Evolutionary conservation across 345 rosid species (phyloP), one percentile per base, ranked within the genome.

Genomic region (Noccaea caerulescens): DNA sequence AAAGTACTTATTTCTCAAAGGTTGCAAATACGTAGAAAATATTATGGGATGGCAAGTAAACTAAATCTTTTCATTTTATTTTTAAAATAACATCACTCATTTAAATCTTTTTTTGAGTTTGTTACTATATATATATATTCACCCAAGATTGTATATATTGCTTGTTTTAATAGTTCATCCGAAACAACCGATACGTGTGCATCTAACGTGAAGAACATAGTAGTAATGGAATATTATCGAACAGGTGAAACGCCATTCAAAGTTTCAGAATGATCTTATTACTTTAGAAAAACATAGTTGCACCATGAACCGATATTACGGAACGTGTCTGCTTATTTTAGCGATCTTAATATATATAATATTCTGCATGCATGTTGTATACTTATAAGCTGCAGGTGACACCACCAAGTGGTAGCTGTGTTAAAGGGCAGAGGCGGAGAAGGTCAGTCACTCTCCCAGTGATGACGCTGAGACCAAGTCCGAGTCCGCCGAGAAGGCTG

Each of bases 261-360:
- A 8, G 30, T 30, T 30, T 62, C 39, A 27, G 30, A 27, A 14
- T n/a, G n/a, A n/a, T 30, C 45, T 27, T 44, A 27, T 44, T 43
- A 44, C 30, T 30, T 62, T 44, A 27, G 13, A 45, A 30, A 45
- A 0, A 62, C 41, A 62, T 12, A 60, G 65, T 59, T 60, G 51
- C 38, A 2, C 50, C 37, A 41, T 59, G 43, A 16, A 33, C 61
- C 63, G 33, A 44, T 44, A 30, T 30, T 9, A 45, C 55, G 55
- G 54, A 63, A 45, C 53, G 6, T 46, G 55, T 45, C 10, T 63
- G 55, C 55, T 63, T 63, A 63, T 63, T 63, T 63, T 45, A 33
- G 14, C 9, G 41, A 61, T 23, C 6, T 45, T 45, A 14, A 10
- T 43, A 27, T 45, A 44, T 43, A 14, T 44, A 44, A 30, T 13